Percentiles rank a stretch among this genome's conserved stretches.
These are phyloP conservation scores for Irpex sp. DNA, from an alignment of 1,284 basidiomycete genomes.

Conservation along the genomic window DNA sequence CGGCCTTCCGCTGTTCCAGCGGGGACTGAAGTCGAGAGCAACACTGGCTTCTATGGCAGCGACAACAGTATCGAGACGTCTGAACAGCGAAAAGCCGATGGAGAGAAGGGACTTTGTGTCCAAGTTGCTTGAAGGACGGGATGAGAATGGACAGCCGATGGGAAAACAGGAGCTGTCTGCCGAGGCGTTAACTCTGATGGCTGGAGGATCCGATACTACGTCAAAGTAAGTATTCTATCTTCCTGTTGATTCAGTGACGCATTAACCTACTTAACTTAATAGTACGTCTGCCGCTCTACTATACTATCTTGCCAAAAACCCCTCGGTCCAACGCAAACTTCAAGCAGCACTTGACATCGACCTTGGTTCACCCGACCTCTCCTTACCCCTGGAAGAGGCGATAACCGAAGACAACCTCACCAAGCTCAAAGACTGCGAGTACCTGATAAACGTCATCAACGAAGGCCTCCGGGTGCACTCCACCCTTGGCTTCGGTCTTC, in stretches of 20 bases:
- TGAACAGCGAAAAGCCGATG: neutral
- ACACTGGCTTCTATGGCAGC: conserved; percentile 2
- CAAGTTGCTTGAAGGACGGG: neutral
- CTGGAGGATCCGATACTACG: neutral
- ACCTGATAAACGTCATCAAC: conserved; percentile 10
- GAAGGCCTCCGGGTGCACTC: conserved; percentile 8
- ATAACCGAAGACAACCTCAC: neutral
- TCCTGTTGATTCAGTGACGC: neutral
- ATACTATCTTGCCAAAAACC: conserved; percentile 4
- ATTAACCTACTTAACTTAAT: neutral
- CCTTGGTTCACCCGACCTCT: conserved; percentile 3
- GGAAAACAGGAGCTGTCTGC: neutral
- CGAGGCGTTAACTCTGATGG: neutral
- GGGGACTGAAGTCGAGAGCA: neutral
- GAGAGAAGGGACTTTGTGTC: conserved; percentile 5
- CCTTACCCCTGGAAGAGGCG: neutral
- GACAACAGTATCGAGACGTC: conserved; percentile 5
- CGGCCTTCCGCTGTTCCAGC: neutral
- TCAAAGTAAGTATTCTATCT: neutral
- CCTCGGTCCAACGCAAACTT: conserved; percentile 4
- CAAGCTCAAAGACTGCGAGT: conserved; percentile 5
- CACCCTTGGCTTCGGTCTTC: conserved; percentile 32
- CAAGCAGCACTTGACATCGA: conserved; percentile 7
- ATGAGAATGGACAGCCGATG: conserved; percentile 4
- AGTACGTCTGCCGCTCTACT: conserved; percentile 6